phyloP scores from a whole-genome alignment of 129 eudicot species.

The Oenanthe sinensis region DNA sequence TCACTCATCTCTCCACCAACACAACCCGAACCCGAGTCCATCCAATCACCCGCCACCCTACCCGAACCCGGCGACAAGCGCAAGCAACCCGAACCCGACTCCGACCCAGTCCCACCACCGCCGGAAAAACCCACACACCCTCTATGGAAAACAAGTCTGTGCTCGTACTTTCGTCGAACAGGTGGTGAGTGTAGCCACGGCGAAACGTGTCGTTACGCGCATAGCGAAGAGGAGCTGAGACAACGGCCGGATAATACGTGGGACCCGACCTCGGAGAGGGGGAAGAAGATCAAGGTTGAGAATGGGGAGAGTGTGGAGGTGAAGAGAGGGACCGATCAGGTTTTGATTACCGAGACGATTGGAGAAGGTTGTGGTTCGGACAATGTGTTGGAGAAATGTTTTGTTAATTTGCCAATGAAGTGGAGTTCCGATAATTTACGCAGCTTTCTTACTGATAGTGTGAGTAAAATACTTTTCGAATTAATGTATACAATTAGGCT shows the following conservation, averaged over 20 bases:
- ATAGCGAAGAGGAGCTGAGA: constrained; percentile 76
- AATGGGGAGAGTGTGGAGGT: constrained; percentile 19
- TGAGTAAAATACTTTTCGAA: background rate
- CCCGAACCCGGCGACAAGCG: constrained; percentile 49
- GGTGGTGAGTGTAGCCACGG: constrained; percentile 79
- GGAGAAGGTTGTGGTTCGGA: constrained; percentile 27
- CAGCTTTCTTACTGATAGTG: constrained; percentile 50
- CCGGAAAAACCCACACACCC: constrained; percentile 26
- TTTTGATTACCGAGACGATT: constrained; percentile 45
- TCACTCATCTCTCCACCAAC: background rate
- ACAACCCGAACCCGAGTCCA: constrained; percentile 10
- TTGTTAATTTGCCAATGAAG: constrained; percentile 66
- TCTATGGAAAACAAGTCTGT: constrained; percentile 72
- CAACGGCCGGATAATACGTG: constrained; percentile 61
- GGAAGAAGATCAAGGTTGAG: constrained; percentile 55
- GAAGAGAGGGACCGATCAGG: constrained; percentile 23
- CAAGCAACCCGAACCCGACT: constrained; percentile 36
- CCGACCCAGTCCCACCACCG: constrained; percentile 4
- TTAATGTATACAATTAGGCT: background rate
- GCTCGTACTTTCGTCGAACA: constrained; percentile 71
- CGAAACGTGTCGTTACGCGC: constrained; percentile 69
- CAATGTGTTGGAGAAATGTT: constrained; percentile 41
- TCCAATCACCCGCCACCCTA: background rate
- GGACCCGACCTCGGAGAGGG: constrained; percentile 92
- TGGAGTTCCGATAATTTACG: constrained; percentile 63